phyloP scores from a whole-genome alignment of 345 rosid genomes.

The Salix purpurea region DNA sequence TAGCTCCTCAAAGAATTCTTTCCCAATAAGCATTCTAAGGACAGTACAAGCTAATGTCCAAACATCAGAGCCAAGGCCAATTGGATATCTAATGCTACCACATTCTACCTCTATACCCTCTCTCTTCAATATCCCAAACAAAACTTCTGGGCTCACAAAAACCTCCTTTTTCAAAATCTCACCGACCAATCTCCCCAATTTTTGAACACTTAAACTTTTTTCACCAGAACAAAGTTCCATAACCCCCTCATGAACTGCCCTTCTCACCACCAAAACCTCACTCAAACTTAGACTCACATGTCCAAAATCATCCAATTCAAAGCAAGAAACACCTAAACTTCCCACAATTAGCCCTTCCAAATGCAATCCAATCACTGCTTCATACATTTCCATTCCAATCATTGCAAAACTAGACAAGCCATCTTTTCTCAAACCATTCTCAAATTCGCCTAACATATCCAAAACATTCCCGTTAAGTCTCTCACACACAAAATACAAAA shows the following conservation, averaged over 20 bases:
- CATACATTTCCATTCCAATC: slow-evolving; percentile 68
- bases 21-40: slow-evolving; percentile 51
- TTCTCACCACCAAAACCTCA: slow-evolving; percentile 45
- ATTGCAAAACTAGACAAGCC: slow-evolving; percentile 46
- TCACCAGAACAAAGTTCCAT: slow-evolving; percentile 21
- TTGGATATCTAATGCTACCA: slow-evolving; percentile 21
- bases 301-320: slow-evolving; percentile 56
- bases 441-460: slow-evolving; percentile 15
- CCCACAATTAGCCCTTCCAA: slow-evolving; percentile 52
- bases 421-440: slow-evolving; percentile 27
- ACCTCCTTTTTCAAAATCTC: slow-evolving; percentile 32
- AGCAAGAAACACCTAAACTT: slow-evolving; percentile 51
- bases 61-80: slow-evolving; percentile 52
- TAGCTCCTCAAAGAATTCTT: slow-evolving; percentile 36
- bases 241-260: slow-evolving; percentile 26
- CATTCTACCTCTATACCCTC: slow-evolving; percentile 25
- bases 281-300: slow-evolving; percentile 49
- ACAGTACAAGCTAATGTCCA: slow-evolving; percentile 70
- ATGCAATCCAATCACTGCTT: slow-evolving; percentile 53
- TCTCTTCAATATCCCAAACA: slow-evolving; percentile 43
- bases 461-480: slow-evolving; percentile 23
- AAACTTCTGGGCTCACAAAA: slow-evolving; percentile 64
- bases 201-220: slow-evolving; percentile 30
- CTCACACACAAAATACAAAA: slow-evolving; percentile 61
- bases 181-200: slow-evolving; percentile 23